Percentiles rank a stretch among this genome's conserved stretches.
Conservation (phyloP, 2,329 filamentous ascomycete species). For the Cordyceps militaris region DNA sequence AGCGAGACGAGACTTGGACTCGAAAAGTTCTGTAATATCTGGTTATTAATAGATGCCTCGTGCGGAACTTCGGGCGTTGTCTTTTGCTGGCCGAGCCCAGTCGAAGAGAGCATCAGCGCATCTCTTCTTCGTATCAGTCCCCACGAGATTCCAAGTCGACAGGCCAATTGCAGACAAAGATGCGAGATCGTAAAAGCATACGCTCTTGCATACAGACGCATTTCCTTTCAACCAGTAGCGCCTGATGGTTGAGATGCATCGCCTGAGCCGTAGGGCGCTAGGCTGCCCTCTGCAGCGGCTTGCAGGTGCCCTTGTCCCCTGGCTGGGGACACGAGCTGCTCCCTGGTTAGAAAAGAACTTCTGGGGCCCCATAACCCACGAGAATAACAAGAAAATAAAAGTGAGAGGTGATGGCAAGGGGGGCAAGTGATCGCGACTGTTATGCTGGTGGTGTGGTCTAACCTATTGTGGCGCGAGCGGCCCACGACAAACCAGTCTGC, state of each 20-base stretch:
- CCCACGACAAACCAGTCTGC: slow-evolving; percentile 4
- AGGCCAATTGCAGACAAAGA: background rate
- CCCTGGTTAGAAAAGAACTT: background rate
- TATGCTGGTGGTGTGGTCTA: slow-evolving; percentile 15
- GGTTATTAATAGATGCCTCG: slow-evolving; percentile 4
- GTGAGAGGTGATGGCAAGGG: slow-evolving; percentile 16
- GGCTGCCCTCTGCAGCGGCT: background rate
- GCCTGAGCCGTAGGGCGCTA: background rate
- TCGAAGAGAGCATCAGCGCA: background rate
- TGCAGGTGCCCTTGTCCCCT: background rate
- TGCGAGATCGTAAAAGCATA: background rate
- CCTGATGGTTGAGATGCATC: background rate
- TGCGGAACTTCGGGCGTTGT: slow-evolving; percentile 2
- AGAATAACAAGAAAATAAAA: slow-evolving; percentile 12
- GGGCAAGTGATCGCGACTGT: slow-evolving; percentile 17
- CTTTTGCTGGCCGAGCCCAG: background rate
- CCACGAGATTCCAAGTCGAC: background rate
- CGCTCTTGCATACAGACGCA: background rate
- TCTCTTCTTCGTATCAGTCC: too few relatives aligned
- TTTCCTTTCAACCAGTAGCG: background rate
- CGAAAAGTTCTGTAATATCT: background rate
- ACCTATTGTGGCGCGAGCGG: slow-evolving; percentile 1
- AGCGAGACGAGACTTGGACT: background rate
- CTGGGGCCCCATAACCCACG: background rate
- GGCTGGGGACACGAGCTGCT: background rate